Evolutionary conservation across 495 filamentous ascomycete species (phyloP).

Genomic region (Penicillium crystallinum): DNA sequence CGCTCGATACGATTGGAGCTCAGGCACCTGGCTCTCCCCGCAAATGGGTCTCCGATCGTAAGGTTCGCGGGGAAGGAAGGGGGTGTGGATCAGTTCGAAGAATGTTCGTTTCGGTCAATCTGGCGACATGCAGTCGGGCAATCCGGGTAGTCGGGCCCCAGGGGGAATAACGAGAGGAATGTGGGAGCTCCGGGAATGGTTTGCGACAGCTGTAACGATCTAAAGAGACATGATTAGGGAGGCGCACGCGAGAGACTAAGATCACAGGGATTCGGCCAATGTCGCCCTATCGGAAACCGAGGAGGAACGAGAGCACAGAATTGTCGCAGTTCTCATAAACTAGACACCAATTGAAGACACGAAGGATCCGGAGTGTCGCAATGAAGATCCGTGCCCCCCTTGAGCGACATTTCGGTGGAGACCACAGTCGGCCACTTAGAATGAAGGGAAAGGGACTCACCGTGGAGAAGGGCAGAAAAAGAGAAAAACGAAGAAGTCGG

Average conservation of each 20-base stretch:
- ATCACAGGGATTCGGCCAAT: conserved; percentile 1
- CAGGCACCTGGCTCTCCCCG: conserved; percentile 14
- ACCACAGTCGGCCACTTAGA: conserved; percentile 9
- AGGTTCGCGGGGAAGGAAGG: conserved; percentile 1
- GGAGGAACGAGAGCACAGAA: conserved; percentile 1
- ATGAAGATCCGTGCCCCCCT: conserved; percentile 20
- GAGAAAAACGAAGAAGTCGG: neutral
- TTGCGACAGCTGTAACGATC: conserved; percentile 24
- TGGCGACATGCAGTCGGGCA: conserved; percentile 30
- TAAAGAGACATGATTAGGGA: conserved; percentile 18
- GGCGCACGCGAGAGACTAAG: conserved; percentile 2
- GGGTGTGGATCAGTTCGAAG: conserved; percentile 7
- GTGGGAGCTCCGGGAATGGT: conserved; percentile 8
- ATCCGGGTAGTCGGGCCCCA: conserved; percentile 10
- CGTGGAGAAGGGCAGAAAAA: neutral
- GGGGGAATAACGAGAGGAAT: conserved; percentile 2
- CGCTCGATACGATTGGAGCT: conserved; percentile 2
- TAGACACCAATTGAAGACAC: conserved; percentile 1
- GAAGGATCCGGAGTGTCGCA: conserved; percentile 14
- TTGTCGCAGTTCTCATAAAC: conserved; percentile 1
- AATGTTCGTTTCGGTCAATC: conserved; percentile 24
- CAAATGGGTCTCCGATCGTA: conserved; percentile 15
- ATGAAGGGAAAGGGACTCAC: conserved; percentile 20
- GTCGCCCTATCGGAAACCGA: neutral
- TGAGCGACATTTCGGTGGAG: conserved; percentile 26